A percentile compares a stretch with the other conserved stretches of the same genome.
phyloP scores from a whole-genome alignment of 2,329 filamentous ascomycete species.

The Cladosporium colombiae region DNA sequence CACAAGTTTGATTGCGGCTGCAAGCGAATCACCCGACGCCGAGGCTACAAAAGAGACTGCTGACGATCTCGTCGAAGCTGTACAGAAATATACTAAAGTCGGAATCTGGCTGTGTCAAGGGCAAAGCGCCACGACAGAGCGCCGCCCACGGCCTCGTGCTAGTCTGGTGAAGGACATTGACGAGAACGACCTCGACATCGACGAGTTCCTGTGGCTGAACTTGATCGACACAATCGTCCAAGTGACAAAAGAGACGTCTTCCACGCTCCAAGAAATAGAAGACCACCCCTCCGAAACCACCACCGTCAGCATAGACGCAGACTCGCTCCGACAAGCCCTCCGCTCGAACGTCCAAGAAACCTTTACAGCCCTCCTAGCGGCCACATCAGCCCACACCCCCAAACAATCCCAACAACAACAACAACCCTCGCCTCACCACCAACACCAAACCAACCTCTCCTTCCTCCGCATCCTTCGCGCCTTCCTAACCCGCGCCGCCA shows the following conservation, averaged over 20 bases:
- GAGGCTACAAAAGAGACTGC: slow-evolving; percentile 64
- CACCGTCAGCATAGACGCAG: slow-evolving; percentile 50
- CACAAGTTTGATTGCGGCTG: slow-evolving; percentile 68
- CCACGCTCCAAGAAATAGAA: slow-evolving; percentile 6
- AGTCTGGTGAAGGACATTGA: slow-evolving; percentile 49
- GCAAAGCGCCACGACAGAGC: slow-evolving; percentile 64
- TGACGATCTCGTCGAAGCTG: slow-evolving; percentile 70
- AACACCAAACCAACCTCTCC: slow-evolving; percentile 54
- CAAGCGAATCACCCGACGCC: slow-evolving; percentile 57
- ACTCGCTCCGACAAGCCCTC: slow-evolving; percentile 66
- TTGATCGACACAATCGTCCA: slow-evolving; percentile 63
- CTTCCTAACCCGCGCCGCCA: slow-evolving; percentile 80
- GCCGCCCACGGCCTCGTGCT: slow-evolving; percentile 36
- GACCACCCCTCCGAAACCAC: slow-evolving; percentile 16
- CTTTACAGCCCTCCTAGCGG: slow-evolving; percentile 81
- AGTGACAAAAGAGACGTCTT: slow-evolving; percentile 39
- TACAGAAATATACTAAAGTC: slow-evolving; percentile 88
- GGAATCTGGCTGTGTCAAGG: slow-evolving; percentile 95
- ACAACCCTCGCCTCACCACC: slow-evolving; percentile 14
- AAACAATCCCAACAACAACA: slow-evolving; percentile 18
- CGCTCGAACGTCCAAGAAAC: slow-evolving; percentile 83
- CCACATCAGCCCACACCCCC: slow-evolving; percentile 57
- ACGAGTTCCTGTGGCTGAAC: slow-evolving; percentile 67
- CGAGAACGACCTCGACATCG: slow-evolving; percentile 58
- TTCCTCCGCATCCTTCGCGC: slow-evolving; percentile 87